phyloP scores from a whole-genome alignment of 75 land plant genomes.

The Selaginella moellendorffii region DNA sequence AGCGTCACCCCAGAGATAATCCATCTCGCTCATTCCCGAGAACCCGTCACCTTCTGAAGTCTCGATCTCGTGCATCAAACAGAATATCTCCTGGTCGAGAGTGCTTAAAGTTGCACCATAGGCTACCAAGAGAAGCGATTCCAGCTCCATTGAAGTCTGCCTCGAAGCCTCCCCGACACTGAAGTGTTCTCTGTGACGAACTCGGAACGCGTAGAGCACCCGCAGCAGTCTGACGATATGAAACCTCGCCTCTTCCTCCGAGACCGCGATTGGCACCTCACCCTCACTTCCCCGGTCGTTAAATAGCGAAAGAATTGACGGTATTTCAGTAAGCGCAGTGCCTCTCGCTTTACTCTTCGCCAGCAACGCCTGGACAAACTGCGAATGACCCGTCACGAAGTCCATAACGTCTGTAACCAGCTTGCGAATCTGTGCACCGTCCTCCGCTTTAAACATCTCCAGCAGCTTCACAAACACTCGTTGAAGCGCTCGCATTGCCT shows the following conservation, averaged over 20 bases:
- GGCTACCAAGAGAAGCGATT: slow-evolving; percentile 54
- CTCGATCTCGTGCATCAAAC: slow-evolving; percentile 57
- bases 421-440: slow-evolving; percentile 8
- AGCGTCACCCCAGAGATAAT: slow-evolving; percentile 84
- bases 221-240: too few species aligned
- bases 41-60: slow-evolving; percentile 16
- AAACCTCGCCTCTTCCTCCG: too few species aligned
- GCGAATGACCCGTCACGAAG: slow-evolving; percentile 57
- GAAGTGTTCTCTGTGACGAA: too few species aligned
- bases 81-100: slow-evolving; percentile 48
- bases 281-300: too few species aligned
- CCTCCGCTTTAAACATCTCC: neutral
- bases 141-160: slow-evolving; percentile 34
- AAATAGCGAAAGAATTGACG: too few species aligned
- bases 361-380: slow-evolving; percentile 37
- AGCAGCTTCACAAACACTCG: neutral
- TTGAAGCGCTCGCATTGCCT: neutral
- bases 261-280: too few species aligned
- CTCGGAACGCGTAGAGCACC: too few species aligned
- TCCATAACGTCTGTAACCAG: slow-evolving; percentile 20
- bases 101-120: slow-evolving; percentile 63
- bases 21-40: slow-evolving; percentile 23
- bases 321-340: too few species aligned
- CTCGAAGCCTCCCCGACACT: too few species aligned
- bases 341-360: too few species aligned